Base-by-base conservation (phyloP, 1,284 basidiomycete genomes). In the Pseudozyma tsukubaensis region DNA sequence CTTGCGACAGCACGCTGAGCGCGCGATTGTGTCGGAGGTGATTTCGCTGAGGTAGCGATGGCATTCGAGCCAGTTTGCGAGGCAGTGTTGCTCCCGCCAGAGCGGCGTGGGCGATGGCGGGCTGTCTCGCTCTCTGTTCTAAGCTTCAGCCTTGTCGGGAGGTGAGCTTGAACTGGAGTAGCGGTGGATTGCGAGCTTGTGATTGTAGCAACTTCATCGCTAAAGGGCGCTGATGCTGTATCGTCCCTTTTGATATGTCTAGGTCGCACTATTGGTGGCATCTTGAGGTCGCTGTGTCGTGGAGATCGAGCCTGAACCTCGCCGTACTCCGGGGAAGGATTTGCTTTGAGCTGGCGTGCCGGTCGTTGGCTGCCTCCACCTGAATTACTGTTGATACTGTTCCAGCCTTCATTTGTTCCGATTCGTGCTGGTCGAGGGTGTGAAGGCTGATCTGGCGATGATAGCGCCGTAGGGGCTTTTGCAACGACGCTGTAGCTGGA, bases 401-500 rank as follows among this genome's bases (percentile, higher is more conserved):
- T 29, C n/a, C 45, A 47, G 45, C 45, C n/a, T 14, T 32, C 24
- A 32, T n/a, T 1, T n/a, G 7, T 21, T 7, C 24, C 18, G 45
- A 6, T 29, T 29, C 24, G 3, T 29, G 24, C 24, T 29, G 6
- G 24, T 29, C 24, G 3, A 29, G 24, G 6, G 24, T 29, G 24
- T 3, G 24, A 29, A 29, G 3, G 3, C 24, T 45, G 10, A 1
- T 19, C 40, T 16, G 66, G 56, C 9, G 67, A 24, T 35, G 43
- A 39, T 12, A 53, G 42, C 5, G 10, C 18, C 34, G 50, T 21
- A 3, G 51, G 34, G 12, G 18, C 34, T 24, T 48, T 49, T n/a
- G 61, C 36, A 3, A 24, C 21, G 19, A 40, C 50, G 32, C 58
- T 61, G 62, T 51, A 65, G 50, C 68, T 71, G 21, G 61, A 58